Conservation (phyloP, 2,329 filamentous ascomycete genomes). For the Monosporascus cannonballus region DNA sequence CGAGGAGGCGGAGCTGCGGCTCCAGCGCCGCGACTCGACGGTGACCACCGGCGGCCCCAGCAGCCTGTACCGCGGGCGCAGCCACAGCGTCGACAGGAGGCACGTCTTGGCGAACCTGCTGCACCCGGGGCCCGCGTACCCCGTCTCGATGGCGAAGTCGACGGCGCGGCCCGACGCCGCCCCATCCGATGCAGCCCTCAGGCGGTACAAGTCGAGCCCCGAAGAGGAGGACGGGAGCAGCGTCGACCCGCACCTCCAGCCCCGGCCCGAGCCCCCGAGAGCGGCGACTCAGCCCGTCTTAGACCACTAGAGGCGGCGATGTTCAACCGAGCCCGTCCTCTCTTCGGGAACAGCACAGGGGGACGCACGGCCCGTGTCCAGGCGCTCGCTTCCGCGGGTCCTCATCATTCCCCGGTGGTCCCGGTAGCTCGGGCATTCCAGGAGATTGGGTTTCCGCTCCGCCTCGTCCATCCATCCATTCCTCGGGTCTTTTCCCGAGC, state of each 20-base stretch:
- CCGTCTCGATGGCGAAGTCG: slow-evolving; percentile 15
- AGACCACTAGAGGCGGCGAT: slow-evolving; percentile 17
- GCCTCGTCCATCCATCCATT: too few species aligned
- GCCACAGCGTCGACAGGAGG: slow-evolving; percentile 21
- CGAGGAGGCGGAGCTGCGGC: slow-evolving; percentile 35
- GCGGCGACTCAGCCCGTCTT: slow-evolving; percentile 17
- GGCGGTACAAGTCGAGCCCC: slow-evolving; percentile 13
- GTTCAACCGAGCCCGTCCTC: not conserved
- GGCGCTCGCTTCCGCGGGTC: not conserved
- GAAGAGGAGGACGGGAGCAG: slow-evolving; percentile 11
- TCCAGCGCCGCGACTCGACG: slow-evolving; percentile 30
- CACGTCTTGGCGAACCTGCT: slow-evolving; percentile 20
- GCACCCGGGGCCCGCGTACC: slow-evolving; percentile 23
- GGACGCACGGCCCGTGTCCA: not conserved
- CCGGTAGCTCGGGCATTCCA: too few species aligned
- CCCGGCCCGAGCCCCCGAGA: slow-evolving; percentile 8
- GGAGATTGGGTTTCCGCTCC: too few species aligned
- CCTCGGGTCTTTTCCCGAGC: too few species aligned
- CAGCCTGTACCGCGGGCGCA: slow-evolving; percentile 19
- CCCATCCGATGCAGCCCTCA: slow-evolving; percentile 9
- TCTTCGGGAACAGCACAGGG: too few species aligned
- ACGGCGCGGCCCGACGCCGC: slow-evolving; percentile 5
- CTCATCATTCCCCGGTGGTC: too few species aligned
- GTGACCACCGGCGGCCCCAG: slow-evolving; percentile 10
- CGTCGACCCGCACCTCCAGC: slow-evolving; percentile 3